Base-by-base conservation (phyloP, 768 basidiomycete species). In the Tephrocybe rancida region DNA sequence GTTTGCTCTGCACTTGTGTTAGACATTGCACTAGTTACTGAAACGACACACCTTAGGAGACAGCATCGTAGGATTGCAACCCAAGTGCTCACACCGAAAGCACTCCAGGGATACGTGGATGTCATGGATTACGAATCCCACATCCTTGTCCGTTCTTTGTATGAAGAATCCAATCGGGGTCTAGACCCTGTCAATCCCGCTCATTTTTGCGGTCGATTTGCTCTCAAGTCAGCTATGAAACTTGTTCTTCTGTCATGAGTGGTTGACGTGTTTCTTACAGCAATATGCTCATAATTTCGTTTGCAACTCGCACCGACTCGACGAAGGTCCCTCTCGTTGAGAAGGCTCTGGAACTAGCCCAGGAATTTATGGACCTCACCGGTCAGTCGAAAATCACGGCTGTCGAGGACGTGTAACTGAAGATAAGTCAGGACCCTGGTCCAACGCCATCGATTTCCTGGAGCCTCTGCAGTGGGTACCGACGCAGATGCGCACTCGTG, bases 381-480 rank as follows among this genome's bases (percentile, higher is more conserved):
- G 50, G 55, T 56, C n/a, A n/a, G n/a, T n/a, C n/a, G 32, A 16
- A n/a, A 19, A 9, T 42, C 25, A 46, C n/a, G 30, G 26, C 70
- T 7, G 5, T 29, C 14, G 27, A 41, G 30, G 13, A 32, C 30
- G 6, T 13, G 6, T 6, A 32, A 32, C 30, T 32, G 7, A 32
- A 7, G 7, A 32, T 6, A 6, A 32, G 8, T 10, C 29, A 48
- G 77, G 76, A 4, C 75, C 77, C 0, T 62, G 70, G 24, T 73
- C 76, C 0, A 79, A 79, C 50, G 46, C 70, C 6, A 67, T 74
- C 35, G 79, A 80, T 60, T 80, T 78, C 52, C 44, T 78, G 1
- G 63, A 69, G 18, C 54, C 70, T 1, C 68, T 79, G 22, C 78
- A 78, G 46, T 61, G 59, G 44, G 43, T 79, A 1, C 77, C 75